phyloP scores from a whole-genome alignment of 495 filamentous ascomycete genomes.

The Annulohypoxylon moriforme region DNA sequence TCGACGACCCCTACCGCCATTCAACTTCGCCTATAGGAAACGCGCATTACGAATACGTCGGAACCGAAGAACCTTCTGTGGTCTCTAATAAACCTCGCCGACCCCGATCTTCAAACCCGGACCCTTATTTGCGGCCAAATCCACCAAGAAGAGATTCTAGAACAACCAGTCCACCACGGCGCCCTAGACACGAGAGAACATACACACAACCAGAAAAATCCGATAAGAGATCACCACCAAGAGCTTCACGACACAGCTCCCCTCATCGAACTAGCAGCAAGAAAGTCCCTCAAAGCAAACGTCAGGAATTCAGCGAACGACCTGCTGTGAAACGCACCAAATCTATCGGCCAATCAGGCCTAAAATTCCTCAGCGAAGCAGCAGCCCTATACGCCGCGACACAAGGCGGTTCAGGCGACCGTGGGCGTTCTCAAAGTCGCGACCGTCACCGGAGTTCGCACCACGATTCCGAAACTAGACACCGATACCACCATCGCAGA shows the following conservation, averaged over 20 bases:
- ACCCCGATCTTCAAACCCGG: conserved; percentile 18
- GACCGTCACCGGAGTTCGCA: conserved; percentile 27
- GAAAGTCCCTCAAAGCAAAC: conserved; percentile 18
- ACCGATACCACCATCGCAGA: conserved; percentile 32
- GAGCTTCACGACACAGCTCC: conserved; percentile 35
- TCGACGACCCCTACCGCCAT: conserved; percentile 47
- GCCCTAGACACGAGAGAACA: conserved; percentile 26
- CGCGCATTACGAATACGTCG: conserved; percentile 45
- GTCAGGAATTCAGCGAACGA: conserved; percentile 24
- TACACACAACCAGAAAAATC: conserved; percentile 21
- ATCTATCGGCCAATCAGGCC: conserved; percentile 40
- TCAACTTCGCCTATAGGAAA: conserved; percentile 39
- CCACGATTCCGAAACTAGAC: conserved; percentile 18
- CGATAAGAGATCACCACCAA: conserved; percentile 21
- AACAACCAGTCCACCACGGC: conserved; percentile 46
- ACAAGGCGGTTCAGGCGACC: conserved; percentile 31
- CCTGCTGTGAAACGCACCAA: conserved; percentile 39
- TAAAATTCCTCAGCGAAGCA: conserved; percentile 46
- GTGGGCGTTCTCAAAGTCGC: conserved; percentile 37
- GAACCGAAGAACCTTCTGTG: conserved; percentile 40
- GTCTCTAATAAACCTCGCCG: conserved; percentile 22
- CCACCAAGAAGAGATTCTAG: conserved; percentile 33
- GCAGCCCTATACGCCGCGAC: conserved; percentile 45
- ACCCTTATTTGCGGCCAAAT: conserved; percentile 23
- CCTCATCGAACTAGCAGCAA: conserved; percentile 14